Evolutionary conservation across 768 basidiomycete species (phyloP), one percentile per base, ranked within the genome.

Genomic region (Agrocybe chaxingu): DNA sequence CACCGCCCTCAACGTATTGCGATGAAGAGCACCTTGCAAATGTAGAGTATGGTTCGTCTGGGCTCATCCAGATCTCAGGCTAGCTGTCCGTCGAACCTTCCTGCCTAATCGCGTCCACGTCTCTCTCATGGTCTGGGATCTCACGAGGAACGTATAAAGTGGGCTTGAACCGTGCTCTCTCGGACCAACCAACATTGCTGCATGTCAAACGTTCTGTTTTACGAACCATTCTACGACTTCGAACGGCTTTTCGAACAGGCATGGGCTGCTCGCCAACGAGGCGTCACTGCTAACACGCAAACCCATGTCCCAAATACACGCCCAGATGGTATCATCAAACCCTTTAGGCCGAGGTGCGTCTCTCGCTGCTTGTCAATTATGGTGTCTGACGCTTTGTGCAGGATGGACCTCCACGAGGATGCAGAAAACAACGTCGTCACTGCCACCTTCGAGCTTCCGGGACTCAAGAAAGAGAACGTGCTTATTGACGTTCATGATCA

Each of bases 391-490:
- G 11, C 13, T 12, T n/a, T 44, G 16, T 24, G n/a, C 51, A 83
- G 81, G 57, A 76, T 84, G 76, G 80, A 84, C 56, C 62, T 84
- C 7, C 76, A 79, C 58, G 82, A 84, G 57, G 65, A 81, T 55
- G 30, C 57, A 0, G 68, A 74, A 13, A 65, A 57, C 42, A 81
- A 82, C 59, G 62, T 67, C 2, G 77, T 84, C n/a, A 81, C 77
- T 2, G 83, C 81, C 31, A 65, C 72, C 4, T 82, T 85, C 59
- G 83, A 85, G 57, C 67, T 85, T 12, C 83, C 84, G 2, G 81
- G 82, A 16, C 30, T 84, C 42, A 70, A 70, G 54, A 76, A 78
- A 45, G 76, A 81, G 45, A 69, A 84, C 54, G 69, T 85, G 40
- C 61, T 65, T 41, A 76, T 85, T 52, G 80, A 82, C 54, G 60